These are phyloP conservation scores for Plasmodium coatneyi DNA, from an alignment of 169 alveolate species.

Conservation along the genomic window DNA sequence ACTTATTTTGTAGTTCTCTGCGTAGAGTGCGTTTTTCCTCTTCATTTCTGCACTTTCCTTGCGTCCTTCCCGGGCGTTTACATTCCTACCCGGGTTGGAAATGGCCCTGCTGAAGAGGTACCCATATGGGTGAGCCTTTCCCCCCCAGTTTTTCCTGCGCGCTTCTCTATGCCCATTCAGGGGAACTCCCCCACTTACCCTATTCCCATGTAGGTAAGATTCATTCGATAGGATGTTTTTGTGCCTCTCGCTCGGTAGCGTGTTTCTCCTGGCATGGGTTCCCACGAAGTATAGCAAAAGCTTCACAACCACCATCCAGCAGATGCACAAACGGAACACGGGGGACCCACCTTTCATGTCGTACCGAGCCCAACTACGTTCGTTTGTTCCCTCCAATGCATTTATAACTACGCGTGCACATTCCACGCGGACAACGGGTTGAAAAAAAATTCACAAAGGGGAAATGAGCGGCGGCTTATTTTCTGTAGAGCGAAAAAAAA, in stretches of 20 bases:
- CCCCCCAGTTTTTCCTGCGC: background rate
- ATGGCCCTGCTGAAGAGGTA: background rate
- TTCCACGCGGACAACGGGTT: background rate
- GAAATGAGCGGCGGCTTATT: background rate
- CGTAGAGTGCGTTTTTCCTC: background rate
- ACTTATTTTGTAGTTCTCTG: conserved; percentile 56
- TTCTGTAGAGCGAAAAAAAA: background rate
- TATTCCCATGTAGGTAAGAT: background rate
- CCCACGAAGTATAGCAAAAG: background rate
- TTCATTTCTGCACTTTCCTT: background rate
- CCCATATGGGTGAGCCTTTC: background rate
- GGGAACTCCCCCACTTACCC: background rate
- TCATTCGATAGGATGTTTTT: background rate
- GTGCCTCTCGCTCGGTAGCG: background rate
- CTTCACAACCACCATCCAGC: background rate
- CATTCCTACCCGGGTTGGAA: background rate
- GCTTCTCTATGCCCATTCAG: background rate
- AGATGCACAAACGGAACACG: background rate
- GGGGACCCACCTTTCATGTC: background rate
- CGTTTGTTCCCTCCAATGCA: background rate
- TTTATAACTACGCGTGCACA: background rate
- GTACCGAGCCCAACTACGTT: background rate
- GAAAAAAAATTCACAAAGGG: background rate
- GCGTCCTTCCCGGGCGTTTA: background rate
- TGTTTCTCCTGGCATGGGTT: background rate